Percentiles rank a stretch among this genome's conserved stretches.
Conservation (phyloP, 2,329 filamentous ascomycete genomes). For the Rutstroemia sp. region DNA sequence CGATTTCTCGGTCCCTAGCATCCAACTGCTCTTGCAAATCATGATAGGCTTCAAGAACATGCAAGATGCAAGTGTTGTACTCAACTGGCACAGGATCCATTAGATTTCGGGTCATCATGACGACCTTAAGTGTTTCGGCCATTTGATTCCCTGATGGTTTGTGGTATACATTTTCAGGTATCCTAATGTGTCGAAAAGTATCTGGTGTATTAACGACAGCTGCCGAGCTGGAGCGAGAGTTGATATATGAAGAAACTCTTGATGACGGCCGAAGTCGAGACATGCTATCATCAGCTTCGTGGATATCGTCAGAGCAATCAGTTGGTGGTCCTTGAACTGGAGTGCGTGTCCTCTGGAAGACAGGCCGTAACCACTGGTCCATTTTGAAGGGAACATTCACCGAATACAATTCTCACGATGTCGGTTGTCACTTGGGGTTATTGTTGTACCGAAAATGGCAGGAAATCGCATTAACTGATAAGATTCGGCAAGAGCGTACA, state of each 20-base stretch:
- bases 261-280: constrained; percentile 16
- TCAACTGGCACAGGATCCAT: constrained; percentile 22
- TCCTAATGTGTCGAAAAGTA: constrained; percentile 12
- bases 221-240: constrained; percentile 13
- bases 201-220: constrained; percentile 13
- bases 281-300: constrained; percentile 15
- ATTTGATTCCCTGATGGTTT: constrained; percentile 27
- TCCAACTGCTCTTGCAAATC: constrained; percentile 17
- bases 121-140: constrained; percentile 27
- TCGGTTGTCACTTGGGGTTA: background rate
- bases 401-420: background rate
- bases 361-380: constrained; percentile 26
- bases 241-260: constrained; percentile 23
- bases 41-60: constrained; percentile 28
- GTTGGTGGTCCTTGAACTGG: constrained; percentile 11
- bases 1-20: constrained; percentile 18
- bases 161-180: constrained; percentile 23
- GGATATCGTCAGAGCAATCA: constrained; percentile 12
- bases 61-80: constrained; percentile 28
- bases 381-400: constrained; percentile 11
- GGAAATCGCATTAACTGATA: background rate
- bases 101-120: constrained; percentile 27
- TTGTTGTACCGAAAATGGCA: background rate
- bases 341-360: constrained; percentile 19
- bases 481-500: too few species aligned